A percentile compares a stretch with the other conserved stretches of the same genome.
Conservation (phyloP, 768 basidiomycete species). For the Inosperma sp. region DNA sequence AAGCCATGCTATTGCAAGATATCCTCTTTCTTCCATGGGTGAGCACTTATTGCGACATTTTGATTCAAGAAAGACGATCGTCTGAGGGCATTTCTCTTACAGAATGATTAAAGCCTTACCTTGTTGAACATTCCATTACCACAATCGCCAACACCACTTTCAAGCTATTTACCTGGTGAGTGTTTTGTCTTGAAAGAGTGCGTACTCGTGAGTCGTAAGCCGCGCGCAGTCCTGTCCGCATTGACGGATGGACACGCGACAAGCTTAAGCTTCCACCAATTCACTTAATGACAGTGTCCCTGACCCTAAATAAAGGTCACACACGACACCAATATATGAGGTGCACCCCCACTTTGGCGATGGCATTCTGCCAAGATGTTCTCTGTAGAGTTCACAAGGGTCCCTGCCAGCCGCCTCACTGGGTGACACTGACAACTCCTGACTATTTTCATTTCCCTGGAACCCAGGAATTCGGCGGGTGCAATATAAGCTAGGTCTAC, state of each 20-base stretch:
- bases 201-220: not conserved
- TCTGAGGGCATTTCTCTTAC: no score
- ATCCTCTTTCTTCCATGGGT: no score
- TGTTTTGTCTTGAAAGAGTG: constrained; percentile 15
- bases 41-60: no score
- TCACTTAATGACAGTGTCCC: constrained; percentile 1
- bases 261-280: not conserved
- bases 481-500: constrained; percentile 68
- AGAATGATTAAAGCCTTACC: no score
- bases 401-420: not conserved
- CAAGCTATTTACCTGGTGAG: constrained; percentile 62
- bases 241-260: constrained; percentile 2
- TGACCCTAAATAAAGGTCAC: not conserved
- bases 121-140: constrained; percentile 33
- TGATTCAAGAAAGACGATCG: no score
- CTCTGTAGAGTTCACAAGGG: not conserved
- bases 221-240: not conserved
- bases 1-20: no score
- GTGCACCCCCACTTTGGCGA: not conserved
- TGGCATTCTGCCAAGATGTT: constrained; percentile 1
- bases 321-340: not conserved
- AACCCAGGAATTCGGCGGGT: constrained; percentile 68
- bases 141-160: constrained; percentile 68
- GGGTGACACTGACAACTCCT: constrained; percentile 1
- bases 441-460: constrained; percentile 6